Conservation (phyloP, 73 alveolate species). For the Paramecium pentaurelia region DNA sequence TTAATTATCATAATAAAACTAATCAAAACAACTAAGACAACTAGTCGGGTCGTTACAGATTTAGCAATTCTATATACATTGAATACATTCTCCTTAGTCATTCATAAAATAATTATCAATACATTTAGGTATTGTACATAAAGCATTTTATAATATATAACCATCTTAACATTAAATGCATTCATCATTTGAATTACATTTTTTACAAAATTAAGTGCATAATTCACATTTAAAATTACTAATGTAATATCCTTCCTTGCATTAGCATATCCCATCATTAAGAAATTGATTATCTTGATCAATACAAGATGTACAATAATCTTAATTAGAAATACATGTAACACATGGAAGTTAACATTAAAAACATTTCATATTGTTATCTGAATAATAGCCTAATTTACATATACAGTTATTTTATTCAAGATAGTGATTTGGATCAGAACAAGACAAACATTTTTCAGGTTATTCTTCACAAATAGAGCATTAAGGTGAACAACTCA, state of each 20-base stretch:
- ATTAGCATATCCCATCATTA: not conserved
- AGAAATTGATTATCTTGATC: not conserved
- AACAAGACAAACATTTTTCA: not conserved
- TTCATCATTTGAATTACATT: not conserved
- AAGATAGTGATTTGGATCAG: not conserved
- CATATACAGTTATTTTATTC: not conserved
- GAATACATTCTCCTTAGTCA: not conserved
- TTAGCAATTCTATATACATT: not conserved
- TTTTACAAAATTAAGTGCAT: not conserved
- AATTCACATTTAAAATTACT: not conserved
- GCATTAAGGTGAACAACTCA: not conserved
- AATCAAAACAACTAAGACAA: not conserved
- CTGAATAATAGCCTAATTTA: not conserved
- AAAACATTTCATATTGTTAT: not conserved
- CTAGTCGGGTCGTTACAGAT: not conserved
- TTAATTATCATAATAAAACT: not conserved
- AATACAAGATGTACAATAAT: not conserved
- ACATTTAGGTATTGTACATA: not conserved
- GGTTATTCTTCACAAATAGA: not conserved
- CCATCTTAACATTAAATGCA: not conserved
- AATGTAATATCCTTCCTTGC: not conserved
- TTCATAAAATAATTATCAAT: not conserved
- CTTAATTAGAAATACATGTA: not conserved
- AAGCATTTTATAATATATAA: not conserved
- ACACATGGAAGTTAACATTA: not conserved